Base-by-base conservation (phyloP, 257 asterid species). In the Mitragyna speciosa region DNA sequence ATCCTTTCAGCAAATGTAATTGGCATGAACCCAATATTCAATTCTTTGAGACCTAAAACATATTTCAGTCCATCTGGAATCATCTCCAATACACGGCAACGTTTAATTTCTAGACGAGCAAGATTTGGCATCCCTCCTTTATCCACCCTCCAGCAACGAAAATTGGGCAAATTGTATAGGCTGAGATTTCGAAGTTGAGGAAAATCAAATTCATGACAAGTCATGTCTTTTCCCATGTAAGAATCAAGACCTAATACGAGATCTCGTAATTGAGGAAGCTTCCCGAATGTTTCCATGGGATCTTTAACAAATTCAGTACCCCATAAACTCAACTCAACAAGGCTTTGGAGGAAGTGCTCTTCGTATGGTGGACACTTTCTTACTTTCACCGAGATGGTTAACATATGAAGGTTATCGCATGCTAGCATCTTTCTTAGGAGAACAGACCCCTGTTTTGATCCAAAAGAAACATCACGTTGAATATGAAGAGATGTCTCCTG, bases 51-150 rank as follows among this genome's bases (percentile, higher is more conserved):
- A 64, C 76, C 24, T 11, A 70, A 7, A 66, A 69, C 69, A 20
- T 54, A 20, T 20, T 16, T 70, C 73, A 84, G 43, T 52, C 81
- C 85, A 22, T 78, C 64, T 4, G 82, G 82, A 54, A 84, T 52
- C 80, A 28, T 84, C 28, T 36, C 68, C 31, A 78, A 39, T 43
- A 45, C 4, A 0, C 0, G 0, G 47, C 85, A 79, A 0, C 1
- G 0, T 6, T 0, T 0, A 36, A 82, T 79, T 1, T 0, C 0
- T 12, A 85, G 47, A 6, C 1, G 0, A 14, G 22, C 41, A 30
- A 84, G 81, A 26, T 82, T 79, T 26, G 78, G 75, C 85, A 85
- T 79, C 6, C 84, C 76, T 16, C 75, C 78, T 65, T 79, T 16
- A 0, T 79, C 88, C 75, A 82, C 78, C 47, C 51, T 56, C 84